A percentile compares a stretch with the other conserved stretches of the same genome.
These are phyloP conservation scores for Alternaria sp. DNA, from an alignment of 2,329 filamentous ascomycete genomes.

Conservation along the genomic window DNA sequence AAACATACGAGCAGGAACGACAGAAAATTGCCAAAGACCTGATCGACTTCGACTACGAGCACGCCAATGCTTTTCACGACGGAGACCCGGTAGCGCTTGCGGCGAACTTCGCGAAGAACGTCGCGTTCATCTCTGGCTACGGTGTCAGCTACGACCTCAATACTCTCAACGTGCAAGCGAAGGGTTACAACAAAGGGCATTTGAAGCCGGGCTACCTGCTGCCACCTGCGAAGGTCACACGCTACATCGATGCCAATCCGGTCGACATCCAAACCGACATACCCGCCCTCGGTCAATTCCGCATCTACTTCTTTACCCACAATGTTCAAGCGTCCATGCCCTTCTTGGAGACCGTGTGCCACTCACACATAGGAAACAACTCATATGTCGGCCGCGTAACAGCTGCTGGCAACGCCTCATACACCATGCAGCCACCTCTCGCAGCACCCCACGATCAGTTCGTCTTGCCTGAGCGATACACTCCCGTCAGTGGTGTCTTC, in stretches of 20 bases:
- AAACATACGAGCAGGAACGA: constrained; percentile 51
- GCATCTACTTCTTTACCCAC: constrained; percentile 73
- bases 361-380: constrained; percentile 57
- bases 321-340: constrained; percentile 61
- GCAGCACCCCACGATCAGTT: constrained; percentile 69
- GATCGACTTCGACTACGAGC: constrained; percentile 55
- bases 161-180: constrained; percentile 66
- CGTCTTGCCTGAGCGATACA: constrained; percentile 71
- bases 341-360: constrained; percentile 67
- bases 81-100: constrained; percentile 69
- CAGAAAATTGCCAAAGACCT: constrained; percentile 53
- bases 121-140: constrained; percentile 75
- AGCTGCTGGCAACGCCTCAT: constrained; percentile 66
- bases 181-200: constrained; percentile 53
- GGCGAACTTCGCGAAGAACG: constrained; percentile 72
- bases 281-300: constrained; percentile 77
- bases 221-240: constrained; percentile 72
- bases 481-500: constrained; percentile 69
- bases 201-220: constrained; percentile 56
- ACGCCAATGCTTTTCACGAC: constrained; percentile 60
- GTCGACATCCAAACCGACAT: constrained; percentile 80
- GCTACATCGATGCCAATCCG: constrained; percentile 79
- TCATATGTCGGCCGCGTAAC: constrained; percentile 67
- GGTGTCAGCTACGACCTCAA: constrained; percentile 72
- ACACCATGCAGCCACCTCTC: constrained; percentile 64